phyloP scores from a whole-genome alignment of 495 filamentous ascomycete genomes.

The Aspergillus nanangensis region DNA sequence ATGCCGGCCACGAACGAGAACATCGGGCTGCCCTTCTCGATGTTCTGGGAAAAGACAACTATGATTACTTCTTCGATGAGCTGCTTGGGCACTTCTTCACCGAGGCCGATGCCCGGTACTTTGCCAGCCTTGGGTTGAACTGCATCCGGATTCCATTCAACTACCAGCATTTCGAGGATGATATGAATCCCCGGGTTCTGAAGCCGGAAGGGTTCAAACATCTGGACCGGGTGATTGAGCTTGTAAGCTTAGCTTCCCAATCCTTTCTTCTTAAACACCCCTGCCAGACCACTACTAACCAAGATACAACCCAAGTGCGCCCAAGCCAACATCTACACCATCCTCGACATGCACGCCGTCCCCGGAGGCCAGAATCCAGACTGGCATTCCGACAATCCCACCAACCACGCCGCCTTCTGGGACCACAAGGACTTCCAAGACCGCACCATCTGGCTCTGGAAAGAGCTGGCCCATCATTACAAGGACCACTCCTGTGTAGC shows the following conservation, averaged over 20 bases:
- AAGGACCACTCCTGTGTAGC: conserved; percentile 52
- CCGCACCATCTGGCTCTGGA: conserved; percentile 56
- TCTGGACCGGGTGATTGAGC: conserved; percentile 54
- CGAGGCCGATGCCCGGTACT: conserved; percentile 55
- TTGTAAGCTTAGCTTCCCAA: conserved; percentile 17
- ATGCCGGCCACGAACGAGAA: conserved; percentile 54
- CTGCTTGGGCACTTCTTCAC: conserved; percentile 64
- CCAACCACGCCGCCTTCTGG: conserved; percentile 58
- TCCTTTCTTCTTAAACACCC: background rate
- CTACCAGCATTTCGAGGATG: conserved; percentile 61
- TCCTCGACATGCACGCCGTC: conserved; percentile 59
- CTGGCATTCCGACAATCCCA: conserved; percentile 58
- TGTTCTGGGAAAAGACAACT: conserved; percentile 47
- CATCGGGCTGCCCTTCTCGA: conserved; percentile 50
- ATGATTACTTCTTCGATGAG: conserved; percentile 45
- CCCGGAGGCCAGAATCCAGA: conserved; percentile 63
- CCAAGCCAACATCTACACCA: conserved; percentile 52
- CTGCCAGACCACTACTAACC: background rate
- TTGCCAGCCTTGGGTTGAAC: conserved; percentile 53
- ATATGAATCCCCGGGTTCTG: conserved; percentile 54
- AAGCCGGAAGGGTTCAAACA: conserved; percentile 55
- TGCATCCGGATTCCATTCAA: conserved; percentile 63
- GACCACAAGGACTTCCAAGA: conserved; percentile 60
- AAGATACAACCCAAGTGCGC: conserved; percentile 37
- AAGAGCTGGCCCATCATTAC: conserved; percentile 54